These are phyloP conservation scores for Lipomyces spencermartinsiae DNA, from an alignment of 805 yeast species.

Conservation along the genomic window DNA sequence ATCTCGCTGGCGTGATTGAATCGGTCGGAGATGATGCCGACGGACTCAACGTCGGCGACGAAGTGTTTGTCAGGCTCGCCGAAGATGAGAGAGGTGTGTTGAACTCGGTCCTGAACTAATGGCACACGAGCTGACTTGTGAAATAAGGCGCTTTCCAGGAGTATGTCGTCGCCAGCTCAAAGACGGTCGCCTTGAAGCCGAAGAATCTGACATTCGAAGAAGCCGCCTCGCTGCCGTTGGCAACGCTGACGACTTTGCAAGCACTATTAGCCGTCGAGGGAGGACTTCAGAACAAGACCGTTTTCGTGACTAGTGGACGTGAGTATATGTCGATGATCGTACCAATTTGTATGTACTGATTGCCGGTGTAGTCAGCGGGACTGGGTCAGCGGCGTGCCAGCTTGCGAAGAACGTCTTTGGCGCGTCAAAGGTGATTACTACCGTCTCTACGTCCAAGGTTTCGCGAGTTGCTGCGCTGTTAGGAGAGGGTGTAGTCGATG, in stretches of 20 bases:
- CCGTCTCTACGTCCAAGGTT: conserved; percentile 39
- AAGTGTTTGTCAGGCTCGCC: conserved; percentile 31
- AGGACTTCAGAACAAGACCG: conserved; percentile 29
- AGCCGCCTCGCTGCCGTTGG: conserved; percentile 39
- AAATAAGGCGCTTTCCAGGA: conserved; percentile 35
- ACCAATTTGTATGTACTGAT: background rate
- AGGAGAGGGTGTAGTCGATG: conserved; percentile 37
- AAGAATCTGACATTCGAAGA: conserved; percentile 30
- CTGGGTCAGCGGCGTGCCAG: conserved; percentile 38
- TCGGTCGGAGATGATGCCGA: conserved; percentile 36
- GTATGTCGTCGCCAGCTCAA: conserved; percentile 20
- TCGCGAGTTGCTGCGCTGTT: conserved; percentile 26
- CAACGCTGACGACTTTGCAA: conserved; percentile 35
- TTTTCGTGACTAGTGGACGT: conserved; percentile 36
- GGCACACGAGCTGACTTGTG: background rate
- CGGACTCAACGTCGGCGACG: conserved; percentile 36
- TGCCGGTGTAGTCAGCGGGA: conserved; percentile 12
- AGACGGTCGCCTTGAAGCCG: conserved; percentile 33
- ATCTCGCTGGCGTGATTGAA: conserved; percentile 38
- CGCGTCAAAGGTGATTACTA: conserved; percentile 35
- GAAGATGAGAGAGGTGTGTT: conserved; percentile 14
- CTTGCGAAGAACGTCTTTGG: conserved; percentile 39
- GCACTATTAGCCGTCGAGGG: conserved; percentile 19
- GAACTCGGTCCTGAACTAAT: background rate
- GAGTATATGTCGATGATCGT: background rate